Conservation (phyloP, 2,329 filamentous ascomycete species). For the Acrocalymma vagum region DNA sequence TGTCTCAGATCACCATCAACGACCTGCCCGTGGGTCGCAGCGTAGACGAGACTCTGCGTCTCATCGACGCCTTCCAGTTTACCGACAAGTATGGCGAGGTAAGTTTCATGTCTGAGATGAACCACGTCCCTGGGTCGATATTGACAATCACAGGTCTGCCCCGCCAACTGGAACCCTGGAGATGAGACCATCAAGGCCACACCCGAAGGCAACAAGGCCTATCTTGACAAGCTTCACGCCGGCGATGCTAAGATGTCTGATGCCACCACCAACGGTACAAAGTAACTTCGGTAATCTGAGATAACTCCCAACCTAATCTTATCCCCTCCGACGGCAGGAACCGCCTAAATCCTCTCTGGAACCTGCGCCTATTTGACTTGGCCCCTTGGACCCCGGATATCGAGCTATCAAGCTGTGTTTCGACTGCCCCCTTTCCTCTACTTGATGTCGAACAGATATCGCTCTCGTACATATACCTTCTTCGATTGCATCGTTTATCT, state of each 20-base stretch:
- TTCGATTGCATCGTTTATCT: too few relatives aligned
- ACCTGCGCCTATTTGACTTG: too few relatives aligned
- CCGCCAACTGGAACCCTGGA: constrained; percentile 53
- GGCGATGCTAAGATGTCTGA: constrained; percentile 47
- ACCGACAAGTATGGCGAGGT: constrained; percentile 53
- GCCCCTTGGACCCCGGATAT: too few relatives aligned
- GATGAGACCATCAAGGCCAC: constrained; percentile 51
- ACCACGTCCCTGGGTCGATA: background rate
- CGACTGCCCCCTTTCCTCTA: too few relatives aligned
- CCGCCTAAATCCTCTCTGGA: too few relatives aligned
- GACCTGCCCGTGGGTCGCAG: constrained; percentile 71
- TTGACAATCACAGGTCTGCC: constrained; percentile 40
- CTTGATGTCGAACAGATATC: too few relatives aligned
- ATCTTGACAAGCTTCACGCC: constrained; percentile 43
- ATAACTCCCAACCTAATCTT: too few relatives aligned
- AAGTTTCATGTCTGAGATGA: constrained; percentile 4
- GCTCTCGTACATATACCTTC: too few relatives aligned
- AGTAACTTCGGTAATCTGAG: too few relatives aligned
- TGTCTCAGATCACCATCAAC: constrained; percentile 67
- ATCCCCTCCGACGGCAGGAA: too few relatives aligned
- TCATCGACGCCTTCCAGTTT: constrained; percentile 61
- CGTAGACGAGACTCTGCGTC: constrained; percentile 70
- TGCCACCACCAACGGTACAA: constrained; percentile 39
- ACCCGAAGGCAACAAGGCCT: constrained; percentile 49
- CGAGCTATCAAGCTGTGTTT: too few relatives aligned